Evolutionary conservation across 257 asterid genomes (phyloP).

Genomic region (Paulownia fortunei): DNA sequence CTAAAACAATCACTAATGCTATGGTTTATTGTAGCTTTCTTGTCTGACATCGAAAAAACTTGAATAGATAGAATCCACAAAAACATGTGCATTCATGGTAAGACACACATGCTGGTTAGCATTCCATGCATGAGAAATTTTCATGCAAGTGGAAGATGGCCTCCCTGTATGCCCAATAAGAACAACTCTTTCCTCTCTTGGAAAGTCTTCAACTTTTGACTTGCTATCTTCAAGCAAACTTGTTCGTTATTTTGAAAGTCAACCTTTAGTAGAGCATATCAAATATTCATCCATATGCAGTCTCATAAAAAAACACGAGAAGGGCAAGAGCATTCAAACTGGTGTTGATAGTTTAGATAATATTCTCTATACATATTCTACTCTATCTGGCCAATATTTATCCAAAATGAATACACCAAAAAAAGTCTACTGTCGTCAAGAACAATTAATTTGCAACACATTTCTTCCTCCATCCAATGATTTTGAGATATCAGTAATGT

Average conservation of each 20-base stretch:
- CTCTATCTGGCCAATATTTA: not conserved
- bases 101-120: not conserved
- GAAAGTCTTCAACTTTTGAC: not conserved
- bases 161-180: not conserved
- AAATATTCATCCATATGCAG: too few species aligned
- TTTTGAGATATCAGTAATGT: not conserved
- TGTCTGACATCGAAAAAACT: not conserved
- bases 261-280: too few species aligned
- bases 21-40: not conserved
- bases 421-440: not conserved
- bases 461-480: not conserved
- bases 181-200: not conserved
- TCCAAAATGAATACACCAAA: too few species aligned
- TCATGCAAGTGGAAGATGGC: not conserved
- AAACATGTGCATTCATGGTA: not conserved
- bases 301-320: too few species aligned
- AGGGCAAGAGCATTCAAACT: not conserved
- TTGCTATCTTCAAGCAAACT: too few species aligned
- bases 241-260: too few species aligned
- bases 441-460: not conserved
- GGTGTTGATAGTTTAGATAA: not conserved
- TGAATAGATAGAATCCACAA: too few species aligned
- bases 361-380: not conserved
- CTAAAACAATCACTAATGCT: not conserved
- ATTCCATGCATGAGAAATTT: not conserved